Evolutionary conservation across 2,329 filamentous ascomycete genomes (phyloP).

Genomic region (Penicillium sp.): DNA sequence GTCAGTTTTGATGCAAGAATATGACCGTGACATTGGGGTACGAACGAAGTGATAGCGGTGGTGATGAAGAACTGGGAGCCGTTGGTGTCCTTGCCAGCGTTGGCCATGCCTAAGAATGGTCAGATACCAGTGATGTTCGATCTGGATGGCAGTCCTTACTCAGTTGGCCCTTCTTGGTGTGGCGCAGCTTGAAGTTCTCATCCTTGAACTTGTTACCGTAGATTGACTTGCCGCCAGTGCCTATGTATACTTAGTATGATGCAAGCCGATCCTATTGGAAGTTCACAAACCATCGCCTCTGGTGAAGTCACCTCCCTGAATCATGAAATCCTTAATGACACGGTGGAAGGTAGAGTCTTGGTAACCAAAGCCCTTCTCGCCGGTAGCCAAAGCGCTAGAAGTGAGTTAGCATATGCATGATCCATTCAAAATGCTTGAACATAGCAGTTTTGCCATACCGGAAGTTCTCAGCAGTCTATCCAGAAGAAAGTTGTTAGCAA

Average conservation of each 20-base stretch:
- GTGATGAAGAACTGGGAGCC: constrained; percentile 69
- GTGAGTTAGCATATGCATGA: constrained; percentile 9
- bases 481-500: constrained; percentile 14
- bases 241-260: constrained; percentile 29
- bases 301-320: constrained; percentile 69
- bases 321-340: constrained; percentile 70
- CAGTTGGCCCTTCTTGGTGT: constrained; percentile 63
- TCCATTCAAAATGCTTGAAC: neutral
- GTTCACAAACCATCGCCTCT: constrained; percentile 53
- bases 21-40: neutral
- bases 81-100: constrained; percentile 64
- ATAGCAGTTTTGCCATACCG: constrained; percentile 41
- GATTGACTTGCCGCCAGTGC: constrained; percentile 67
- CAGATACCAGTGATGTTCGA: neutral
- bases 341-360: constrained; percentile 67
- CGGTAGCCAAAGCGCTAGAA: constrained; percentile 58
- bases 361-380: constrained; percentile 67
- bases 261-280: neutral
- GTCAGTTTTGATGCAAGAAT: constrained; percentile 6
- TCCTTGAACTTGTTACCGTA: constrained; percentile 66
- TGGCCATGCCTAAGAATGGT: constrained; percentile 57
- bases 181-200: constrained; percentile 71
- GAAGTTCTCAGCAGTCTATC: constrained; percentile 64
- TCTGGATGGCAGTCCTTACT: constrained; percentile 36
- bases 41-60: constrained; percentile 56